Conservation (phyloP, 2,329 filamentous ascomycete genomes). For the Huntiella moniliformis region DNA sequence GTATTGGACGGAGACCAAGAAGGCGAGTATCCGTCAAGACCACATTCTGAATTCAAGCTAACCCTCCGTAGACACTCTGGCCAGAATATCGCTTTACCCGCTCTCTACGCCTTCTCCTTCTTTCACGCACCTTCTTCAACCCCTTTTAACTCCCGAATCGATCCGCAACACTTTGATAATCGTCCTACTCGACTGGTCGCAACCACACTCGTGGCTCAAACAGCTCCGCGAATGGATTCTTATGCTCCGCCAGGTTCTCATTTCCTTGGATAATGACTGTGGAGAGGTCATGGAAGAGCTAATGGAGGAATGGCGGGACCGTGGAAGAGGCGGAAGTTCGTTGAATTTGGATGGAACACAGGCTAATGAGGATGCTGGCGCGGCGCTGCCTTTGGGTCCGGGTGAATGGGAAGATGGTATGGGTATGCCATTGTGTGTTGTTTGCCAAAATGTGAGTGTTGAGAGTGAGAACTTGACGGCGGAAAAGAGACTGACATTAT, state of each 20-base stretch:
- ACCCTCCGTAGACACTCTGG: conserved; percentile 53
- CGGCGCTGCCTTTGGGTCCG: conserved; percentile 59
- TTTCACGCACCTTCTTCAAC: conserved; percentile 66
- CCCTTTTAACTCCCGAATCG: conserved; percentile 65
- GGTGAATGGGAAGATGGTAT: conserved; percentile 88
- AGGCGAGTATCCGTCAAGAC: conserved; percentile 30
- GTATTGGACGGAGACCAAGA: conserved; percentile 88
- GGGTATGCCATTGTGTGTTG: conserved; percentile 72
- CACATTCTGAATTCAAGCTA: background rate
- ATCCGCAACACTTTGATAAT: conserved; percentile 77
- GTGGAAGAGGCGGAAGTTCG: conserved; percentile 45
- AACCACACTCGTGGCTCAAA: conserved; percentile 82
- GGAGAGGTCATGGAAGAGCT: conserved; percentile 75
- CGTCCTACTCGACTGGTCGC: conserved; percentile 85
- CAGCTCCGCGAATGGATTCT: conserved; percentile 81
- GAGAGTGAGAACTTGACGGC: background rate
- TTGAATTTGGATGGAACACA: conserved; percentile 44
- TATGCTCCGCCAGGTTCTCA: conserved; percentile 57
- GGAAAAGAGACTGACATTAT: conserved; percentile 1
- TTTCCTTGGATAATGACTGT: conserved; percentile 54
- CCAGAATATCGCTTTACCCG: conserved; percentile 74
- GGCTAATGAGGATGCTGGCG: conserved; percentile 43
- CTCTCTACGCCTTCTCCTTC: conserved; percentile 69
- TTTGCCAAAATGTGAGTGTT: conserved; percentile 74
- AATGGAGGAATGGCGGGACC: conserved; percentile 62